A percentile compares a stretch with the other conserved stretches of the same genome.
Evolutionary conservation across 108 stramenopile species (phyloP).

Genomic region (Skeletonema costatum): DNA sequence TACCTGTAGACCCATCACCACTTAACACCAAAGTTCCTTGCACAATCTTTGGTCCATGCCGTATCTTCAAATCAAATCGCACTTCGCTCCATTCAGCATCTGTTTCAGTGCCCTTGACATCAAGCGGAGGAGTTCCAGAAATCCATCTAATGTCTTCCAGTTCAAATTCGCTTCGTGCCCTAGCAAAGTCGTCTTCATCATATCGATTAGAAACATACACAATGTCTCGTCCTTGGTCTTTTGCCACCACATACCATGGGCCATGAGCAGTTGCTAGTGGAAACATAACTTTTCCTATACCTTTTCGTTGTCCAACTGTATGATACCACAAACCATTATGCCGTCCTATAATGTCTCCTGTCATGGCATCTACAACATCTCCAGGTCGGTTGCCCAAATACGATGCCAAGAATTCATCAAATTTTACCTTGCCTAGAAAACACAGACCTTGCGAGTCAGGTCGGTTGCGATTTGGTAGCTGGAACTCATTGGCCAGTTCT

Average conservation of each 20-base stretch:
- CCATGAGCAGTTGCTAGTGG: conserved; percentile 76
- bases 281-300: conserved; percentile 84
- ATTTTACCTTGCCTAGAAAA: conserved; percentile 94
- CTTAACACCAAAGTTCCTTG: conserved; percentile 60
- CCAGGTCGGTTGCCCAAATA: conserved; percentile 88
- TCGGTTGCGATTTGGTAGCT: conserved; percentile 91
- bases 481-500: conserved; percentile 84
- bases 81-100: conserved; percentile 30
- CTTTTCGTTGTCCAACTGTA: conserved; percentile 97
- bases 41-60: conserved; percentile 89
- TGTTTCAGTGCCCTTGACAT: conserved; percentile 30
- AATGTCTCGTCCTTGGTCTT: conserved; percentile 75
- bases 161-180: conserved; percentile 71
- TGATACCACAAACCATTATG: conserved; percentile 97
- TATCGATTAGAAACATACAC: conserved; percentile 92
- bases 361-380: conserved; percentile 78
- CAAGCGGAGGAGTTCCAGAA: conserved; percentile 52
- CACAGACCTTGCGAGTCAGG: conserved; percentile 94
- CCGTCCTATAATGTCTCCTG: conserved; percentile 81
- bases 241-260: conserved; percentile 97
- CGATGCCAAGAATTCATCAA: conserved; percentile 89
- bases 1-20: conserved; percentile 49
- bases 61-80: conserved; percentile 81
- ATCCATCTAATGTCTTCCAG: conserved; percentile 93
- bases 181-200: conserved; percentile 69